Conservation (phyloP, 1,284 basidiomycete species). For the Mycena citricolor region DNA sequence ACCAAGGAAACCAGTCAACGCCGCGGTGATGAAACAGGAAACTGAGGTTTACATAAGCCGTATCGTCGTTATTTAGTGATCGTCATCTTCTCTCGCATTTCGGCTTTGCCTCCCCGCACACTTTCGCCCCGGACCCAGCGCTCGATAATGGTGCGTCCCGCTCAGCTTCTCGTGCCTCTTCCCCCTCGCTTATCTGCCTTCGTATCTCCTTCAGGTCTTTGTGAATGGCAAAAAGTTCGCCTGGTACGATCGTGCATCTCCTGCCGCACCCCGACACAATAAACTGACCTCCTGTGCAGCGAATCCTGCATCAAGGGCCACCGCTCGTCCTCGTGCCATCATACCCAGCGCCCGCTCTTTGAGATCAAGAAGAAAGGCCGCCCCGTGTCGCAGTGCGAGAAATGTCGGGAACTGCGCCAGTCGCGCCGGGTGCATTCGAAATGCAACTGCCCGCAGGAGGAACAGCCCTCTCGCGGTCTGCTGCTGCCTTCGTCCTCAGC, state of each 20-base stretch:
- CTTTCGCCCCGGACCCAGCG: no score
- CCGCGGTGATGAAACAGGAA: no score
- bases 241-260: constrained; percentile 45
- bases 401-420: constrained; percentile 75
- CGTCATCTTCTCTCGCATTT: no score
- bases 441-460: constrained; percentile 56
- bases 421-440: constrained; percentile 73
- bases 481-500: constrained; percentile 39
- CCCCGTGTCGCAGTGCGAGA: constrained; percentile 80
- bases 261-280: background rate
- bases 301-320: constrained; percentile 90
- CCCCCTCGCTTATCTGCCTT: no score
- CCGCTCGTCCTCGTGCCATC: constrained; percentile 78
- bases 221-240: constrained; percentile 84
- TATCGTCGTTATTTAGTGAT: no score
- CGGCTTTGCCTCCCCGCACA: no score
- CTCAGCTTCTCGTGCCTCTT: no score
- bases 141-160: no score
- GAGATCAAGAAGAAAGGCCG: constrained; percentile 87
- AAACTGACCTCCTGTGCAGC: constrained; percentile 38
- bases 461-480: constrained; percentile 35
- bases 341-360: constrained; percentile 78
- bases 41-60: no score
- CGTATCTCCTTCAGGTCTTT: constrained; percentile 58
- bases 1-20: no score